Conservation (phyloP, 2,329 filamentous ascomycete genomes). For the Aspergillus brasiliensis region DNA sequence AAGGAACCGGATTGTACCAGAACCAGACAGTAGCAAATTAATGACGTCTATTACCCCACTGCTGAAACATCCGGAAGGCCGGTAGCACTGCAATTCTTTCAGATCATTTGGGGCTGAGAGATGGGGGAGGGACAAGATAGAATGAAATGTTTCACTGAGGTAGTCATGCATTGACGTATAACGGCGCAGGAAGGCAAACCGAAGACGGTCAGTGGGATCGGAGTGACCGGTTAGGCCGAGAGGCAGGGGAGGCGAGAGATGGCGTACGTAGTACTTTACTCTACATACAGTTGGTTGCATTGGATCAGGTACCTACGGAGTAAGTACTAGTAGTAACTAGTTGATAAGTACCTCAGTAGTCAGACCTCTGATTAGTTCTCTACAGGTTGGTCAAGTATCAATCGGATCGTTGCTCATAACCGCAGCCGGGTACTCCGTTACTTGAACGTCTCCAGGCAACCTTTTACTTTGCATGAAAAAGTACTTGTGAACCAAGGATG, state of each 20-base stretch:
- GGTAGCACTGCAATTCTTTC: not conserved
- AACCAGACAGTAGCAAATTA: slow-evolving; percentile 3
- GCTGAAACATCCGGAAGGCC: slow-evolving; percentile 8
- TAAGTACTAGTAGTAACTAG: not conserved
- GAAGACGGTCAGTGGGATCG: not conserved
- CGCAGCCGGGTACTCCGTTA: not conserved
- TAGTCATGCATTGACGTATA: slow-evolving; percentile 1
- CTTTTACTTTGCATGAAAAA: not conserved
- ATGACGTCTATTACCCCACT: slow-evolving; percentile 9
- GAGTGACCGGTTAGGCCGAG: not conserved
- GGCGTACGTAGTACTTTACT: not conserved
- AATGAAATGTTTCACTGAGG: not conserved
- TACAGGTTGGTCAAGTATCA: too few relatives aligned
- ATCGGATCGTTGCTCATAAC: not conserved
- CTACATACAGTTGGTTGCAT: not conserved
- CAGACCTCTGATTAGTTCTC: too few relatives aligned
- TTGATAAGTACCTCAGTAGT: too few relatives aligned
- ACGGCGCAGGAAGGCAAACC: not conserved
- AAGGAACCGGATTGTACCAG: slow-evolving; percentile 1
- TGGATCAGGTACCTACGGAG: not conserved
- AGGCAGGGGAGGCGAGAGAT: not conserved
- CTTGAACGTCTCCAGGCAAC: too few relatives aligned
- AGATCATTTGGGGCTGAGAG: not conserved
- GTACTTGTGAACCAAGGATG: not conserved
- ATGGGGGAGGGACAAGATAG: not conserved